A percentile compares a stretch with the other conserved stretches of the same genome.
Conservation (phyloP, 352 stramenopile genomes). For the Phytophthora citricola region DNA sequence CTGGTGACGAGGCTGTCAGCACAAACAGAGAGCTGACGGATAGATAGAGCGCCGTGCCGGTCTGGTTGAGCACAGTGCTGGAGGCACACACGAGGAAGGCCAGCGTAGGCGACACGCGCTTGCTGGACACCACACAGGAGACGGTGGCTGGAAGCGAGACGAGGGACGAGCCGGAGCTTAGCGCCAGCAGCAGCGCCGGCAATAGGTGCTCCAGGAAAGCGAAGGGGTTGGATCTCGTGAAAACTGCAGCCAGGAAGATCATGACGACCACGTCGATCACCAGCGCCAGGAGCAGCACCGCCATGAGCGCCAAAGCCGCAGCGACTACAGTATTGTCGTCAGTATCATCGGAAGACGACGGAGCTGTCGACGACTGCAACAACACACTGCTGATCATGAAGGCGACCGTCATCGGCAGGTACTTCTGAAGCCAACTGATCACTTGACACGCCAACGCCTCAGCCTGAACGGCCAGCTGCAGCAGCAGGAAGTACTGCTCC, state of each 20-base stretch:
- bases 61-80: conserved; percentile 65
- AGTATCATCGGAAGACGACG: conserved; percentile 1
- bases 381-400: conserved; percentile 55
- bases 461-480: conserved; percentile 53
- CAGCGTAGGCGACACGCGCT: conserved; percentile 62
- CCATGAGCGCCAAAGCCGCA: conserved; percentile 47
- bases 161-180: conserved; percentile 58
- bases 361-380: conserved; percentile 32
- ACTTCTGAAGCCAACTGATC: conserved; percentile 45
- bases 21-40: conserved; percentile 58
- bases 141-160: conserved; percentile 60
- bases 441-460: conserved; percentile 52
- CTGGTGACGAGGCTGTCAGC: conserved; percentile 33
- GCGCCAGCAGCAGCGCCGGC: conserved; percentile 55
- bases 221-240: conserved; percentile 59
- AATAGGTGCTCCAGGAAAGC: conserved; percentile 53
- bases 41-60: conserved; percentile 63
- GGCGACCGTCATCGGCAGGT: conserved; percentile 48
- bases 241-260: conserved; percentile 42
- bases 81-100: conserved; percentile 62
- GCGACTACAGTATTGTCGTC: conserved; percentile 23
- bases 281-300: conserved; percentile 56
- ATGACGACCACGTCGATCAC: conserved; percentile 48
- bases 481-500: conserved; percentile 41
- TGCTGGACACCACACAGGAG: conserved; percentile 54